Percentiles rank a stretch among this genome's conserved stretches.
Evolutionary conservation across 2,329 filamentous ascomycete species (phyloP).

Genomic region (Delphinella strobiligena): DNA sequence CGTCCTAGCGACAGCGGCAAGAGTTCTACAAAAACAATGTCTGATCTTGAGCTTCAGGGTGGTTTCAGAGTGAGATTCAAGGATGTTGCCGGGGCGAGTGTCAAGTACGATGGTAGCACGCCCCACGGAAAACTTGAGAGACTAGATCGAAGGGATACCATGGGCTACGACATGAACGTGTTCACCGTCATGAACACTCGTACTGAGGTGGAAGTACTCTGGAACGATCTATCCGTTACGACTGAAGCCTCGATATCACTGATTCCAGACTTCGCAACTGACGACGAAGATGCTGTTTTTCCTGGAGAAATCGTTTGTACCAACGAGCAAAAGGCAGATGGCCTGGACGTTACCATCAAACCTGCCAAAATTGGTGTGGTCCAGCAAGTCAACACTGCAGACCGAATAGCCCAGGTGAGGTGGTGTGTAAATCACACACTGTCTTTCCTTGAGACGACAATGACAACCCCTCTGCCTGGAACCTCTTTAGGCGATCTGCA

Average conservation of each 20-base stretch:
- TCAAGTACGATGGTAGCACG: conserved; percentile 36
- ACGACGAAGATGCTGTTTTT: conserved; percentile 45
- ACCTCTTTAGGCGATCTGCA: conserved; percentile 31
- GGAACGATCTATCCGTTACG: conserved; percentile 45
- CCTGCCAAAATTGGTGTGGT: conserved; percentile 44
- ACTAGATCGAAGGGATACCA: conserved; percentile 34
- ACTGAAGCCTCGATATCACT: conserved; percentile 33
- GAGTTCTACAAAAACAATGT: conserved; percentile 3
- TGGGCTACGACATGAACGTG: conserved; percentile 48
- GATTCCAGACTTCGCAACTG: conserved; percentile 37
- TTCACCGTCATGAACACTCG: conserved; percentile 38
- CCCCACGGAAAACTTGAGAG: conserved; percentile 29
- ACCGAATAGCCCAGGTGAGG: conserved; percentile 42
- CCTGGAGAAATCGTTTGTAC: conserved; percentile 44
- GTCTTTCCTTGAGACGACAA: conserved; percentile 10
- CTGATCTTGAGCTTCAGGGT: conserved; percentile 20
- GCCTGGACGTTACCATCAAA: conserved; percentile 18
- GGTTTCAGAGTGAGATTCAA: conserved; percentile 39
- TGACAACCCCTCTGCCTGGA: conserved; percentile 26
- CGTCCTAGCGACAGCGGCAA: not conserved
- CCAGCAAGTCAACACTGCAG: conserved; percentile 42
- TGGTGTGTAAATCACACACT: conserved; percentile 30
- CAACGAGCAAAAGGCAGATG: conserved; percentile 22
- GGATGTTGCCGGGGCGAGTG: conserved; percentile 36
- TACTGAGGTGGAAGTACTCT: conserved; percentile 42